Evolutionary conservation across 345 rosid species (phyloP), one percentile per base, ranked within the genome.

Genomic region (Lumnitzera racemosa): DNA sequence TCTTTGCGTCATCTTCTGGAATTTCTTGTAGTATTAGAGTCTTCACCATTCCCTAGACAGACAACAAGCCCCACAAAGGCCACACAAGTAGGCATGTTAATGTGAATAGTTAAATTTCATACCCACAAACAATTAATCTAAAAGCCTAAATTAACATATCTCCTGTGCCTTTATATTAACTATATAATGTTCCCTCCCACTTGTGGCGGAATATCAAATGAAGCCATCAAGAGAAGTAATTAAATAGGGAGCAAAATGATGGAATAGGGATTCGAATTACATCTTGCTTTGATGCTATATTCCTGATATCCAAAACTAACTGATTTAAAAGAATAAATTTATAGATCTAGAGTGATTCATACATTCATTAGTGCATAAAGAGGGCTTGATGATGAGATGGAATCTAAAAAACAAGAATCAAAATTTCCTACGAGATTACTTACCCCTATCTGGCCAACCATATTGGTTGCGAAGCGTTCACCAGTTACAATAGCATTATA

Each of bases 1-100:
- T 72, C 56, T 77, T 76, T 11, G 77, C 77, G 58, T 76, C 85
- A 53, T 78, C 90, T 75, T 84, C 95, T 54, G 95, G 82, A 67
- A 89, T 80, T 69, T 89, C 96, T 58, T 67, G 82, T 75, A 86
- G 68, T 65, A 83, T 72, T 57, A 86, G 86, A 15, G 89, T 84
- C 81, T 78, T 87, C 80, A 75, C 81, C 61, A 53, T 63, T 15
- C 87, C 89, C 95, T 86, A 73, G 9, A 69, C 62, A 31, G 66
- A 20, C 23, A 29, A 55, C 49, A 46, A 52, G 51, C 43, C 56
- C 46, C 66, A 57, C 53, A 54, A 60, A 41, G 54, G 24, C 69
- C 36, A 36, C 56, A 62, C 27, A 65, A 56, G 56, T 48, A 17
- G 47, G 9, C 9, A 36, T 5, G 43, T 36, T 36, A 36, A 36